phyloP scores from a whole-genome alignment of 2,329 filamentous ascomycete species.

The Phoma herbarum region DNA sequence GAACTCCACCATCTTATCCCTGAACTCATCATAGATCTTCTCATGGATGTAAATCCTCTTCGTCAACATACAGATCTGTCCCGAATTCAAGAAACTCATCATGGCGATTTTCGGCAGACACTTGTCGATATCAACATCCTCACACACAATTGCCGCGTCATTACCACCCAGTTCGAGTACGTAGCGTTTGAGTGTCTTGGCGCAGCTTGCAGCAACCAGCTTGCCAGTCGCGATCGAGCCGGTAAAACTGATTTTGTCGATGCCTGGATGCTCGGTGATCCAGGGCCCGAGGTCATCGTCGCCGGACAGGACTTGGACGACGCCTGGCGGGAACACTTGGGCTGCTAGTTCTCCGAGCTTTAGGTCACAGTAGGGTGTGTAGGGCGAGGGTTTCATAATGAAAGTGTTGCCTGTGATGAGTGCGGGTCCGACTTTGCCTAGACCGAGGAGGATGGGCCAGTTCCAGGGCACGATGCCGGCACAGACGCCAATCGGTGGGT shows the following conservation, averaged over 20 bases:
- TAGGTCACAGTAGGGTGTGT: slow-evolving; percentile 65
- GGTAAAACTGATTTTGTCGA: slow-evolving; percentile 71
- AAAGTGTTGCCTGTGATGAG: slow-evolving; percentile 65
- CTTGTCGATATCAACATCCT: slow-evolving; percentile 60
- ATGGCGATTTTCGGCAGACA: slow-evolving; percentile 46
- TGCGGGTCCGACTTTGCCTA: slow-evolving; percentile 66
- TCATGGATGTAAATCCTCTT: slow-evolving; percentile 49
- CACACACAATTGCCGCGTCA: slow-evolving; percentile 66
- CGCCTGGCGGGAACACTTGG: slow-evolving; percentile 67
- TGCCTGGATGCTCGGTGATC: slow-evolving; percentile 66
- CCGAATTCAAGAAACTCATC: slow-evolving; percentile 64
- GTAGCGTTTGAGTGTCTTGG: slow-evolving; percentile 66
- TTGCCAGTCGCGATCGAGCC: slow-evolving; percentile 68
- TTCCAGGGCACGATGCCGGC: slow-evolving; percentile 55
- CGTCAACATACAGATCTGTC: slow-evolving; percentile 55
- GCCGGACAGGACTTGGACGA: slow-evolving; percentile 67
- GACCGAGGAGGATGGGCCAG: slow-evolving; percentile 44
- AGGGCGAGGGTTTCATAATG: slow-evolving; percentile 65
- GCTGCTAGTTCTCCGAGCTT: slow-evolving; percentile 67
- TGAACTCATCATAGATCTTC: slow-evolving; percentile 44
- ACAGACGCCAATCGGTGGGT: slow-evolving; percentile 57
- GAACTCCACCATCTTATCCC: slow-evolving; percentile 54
- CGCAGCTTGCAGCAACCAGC: slow-evolving; percentile 64
- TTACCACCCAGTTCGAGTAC: slow-evolving; percentile 71
- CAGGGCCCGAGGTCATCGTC: slow-evolving; percentile 67